A percentile compares a stretch with the other conserved stretches of the same genome.
phyloP scores from a whole-genome alignment of 371 early-diverging fungal genomes.

The Syncephalastrum sp. region DNA sequence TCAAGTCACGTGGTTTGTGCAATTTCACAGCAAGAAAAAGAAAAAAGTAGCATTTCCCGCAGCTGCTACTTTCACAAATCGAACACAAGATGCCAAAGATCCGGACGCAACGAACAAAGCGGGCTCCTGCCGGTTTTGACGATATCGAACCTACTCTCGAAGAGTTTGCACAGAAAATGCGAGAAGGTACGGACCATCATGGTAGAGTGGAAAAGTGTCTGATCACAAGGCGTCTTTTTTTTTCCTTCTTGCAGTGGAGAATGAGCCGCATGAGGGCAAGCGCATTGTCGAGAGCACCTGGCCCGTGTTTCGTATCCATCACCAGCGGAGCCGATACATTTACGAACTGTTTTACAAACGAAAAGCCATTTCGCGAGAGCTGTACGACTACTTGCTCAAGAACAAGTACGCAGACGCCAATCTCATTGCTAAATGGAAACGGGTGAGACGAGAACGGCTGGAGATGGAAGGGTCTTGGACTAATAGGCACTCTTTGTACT shows the following conservation, averaged over 20 bases:
- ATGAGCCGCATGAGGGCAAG: constrained; percentile 93
- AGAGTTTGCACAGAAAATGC: constrained; percentile 93
- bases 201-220: constrained; percentile 6
- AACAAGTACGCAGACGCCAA: constrained; percentile 92
- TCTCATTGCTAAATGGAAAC: constrained; percentile 98
- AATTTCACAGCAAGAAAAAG: too few relatives aligned
- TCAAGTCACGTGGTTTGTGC: too few relatives aligned
- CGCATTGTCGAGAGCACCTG: constrained; percentile 92
- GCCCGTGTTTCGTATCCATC: constrained; percentile 97
- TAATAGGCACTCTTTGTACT: constrained; percentile 24
- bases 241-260: constrained; percentile 74
- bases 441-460: constrained; percentile 51
- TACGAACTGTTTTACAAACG: constrained; percentile 95
- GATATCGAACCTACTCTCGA: constrained; percentile 92
- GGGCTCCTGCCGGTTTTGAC: constrained; percentile 94
- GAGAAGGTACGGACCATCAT: constrained; percentile 74
- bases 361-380: constrained; percentile 86
- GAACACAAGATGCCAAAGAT: constrained; percentile 72
- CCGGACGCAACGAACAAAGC: constrained; percentile 71
- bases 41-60: too few relatives aligned
- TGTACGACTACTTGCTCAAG: constrained; percentile 92
- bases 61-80: too few relatives aligned
- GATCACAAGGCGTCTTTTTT: constrained; percentile 7
- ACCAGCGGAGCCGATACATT: constrained; percentile 95
- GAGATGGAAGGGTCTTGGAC: not conserved